Conservation (phyloP, 352 stramenopile species). For the Globisporangium camurandrum region DNA sequence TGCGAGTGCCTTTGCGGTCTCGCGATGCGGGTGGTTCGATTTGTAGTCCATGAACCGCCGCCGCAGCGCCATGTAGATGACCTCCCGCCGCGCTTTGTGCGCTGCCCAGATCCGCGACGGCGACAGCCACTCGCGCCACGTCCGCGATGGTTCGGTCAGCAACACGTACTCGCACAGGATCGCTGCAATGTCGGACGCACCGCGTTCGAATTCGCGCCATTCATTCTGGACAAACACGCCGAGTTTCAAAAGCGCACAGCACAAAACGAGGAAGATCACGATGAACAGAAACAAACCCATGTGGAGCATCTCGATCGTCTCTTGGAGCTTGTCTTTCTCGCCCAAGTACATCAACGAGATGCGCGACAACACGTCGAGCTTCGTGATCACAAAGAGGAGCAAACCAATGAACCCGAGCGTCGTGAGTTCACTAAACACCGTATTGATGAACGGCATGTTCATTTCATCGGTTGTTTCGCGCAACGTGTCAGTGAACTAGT, state of each 20-base stretch:
- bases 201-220: slow-evolving; percentile 67
- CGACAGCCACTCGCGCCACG: slow-evolving; percentile 30
- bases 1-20: slow-evolving; percentile 25
- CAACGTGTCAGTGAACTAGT: slow-evolving; percentile 25
- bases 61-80: slow-evolving; percentile 54
- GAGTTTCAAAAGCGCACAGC: slow-evolving; percentile 51
- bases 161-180: slow-evolving; percentile 59
- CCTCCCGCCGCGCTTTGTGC: slow-evolving; percentile 38
- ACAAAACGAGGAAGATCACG: slow-evolving; percentile 71
- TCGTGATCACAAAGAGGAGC: slow-evolving; percentile 55
- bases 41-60: slow-evolving; percentile 60
- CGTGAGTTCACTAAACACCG: slow-evolving; percentile 58
- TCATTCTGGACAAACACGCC: slow-evolving; percentile 55
- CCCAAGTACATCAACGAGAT: slow-evolving; percentile 37
- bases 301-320: slow-evolving; percentile 72
- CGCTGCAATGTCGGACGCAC: slow-evolving; percentile 33
- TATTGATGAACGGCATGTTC: slow-evolving; percentile 71
- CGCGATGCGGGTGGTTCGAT: slow-evolving; percentile 59
- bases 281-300: slow-evolving; percentile 82
- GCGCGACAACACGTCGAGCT: slow-evolving; percentile 44
- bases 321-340: slow-evolving; percentile 39
- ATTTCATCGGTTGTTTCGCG: slow-evolving; percentile 50
- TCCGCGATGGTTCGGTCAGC: slow-evolving; percentile 30
- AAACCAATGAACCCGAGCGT: slow-evolving; percentile 67
- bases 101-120: slow-evolving; percentile 20